Evolutionary conservation across 768 basidiomycete species (phyloP), one percentile per base, ranked within the genome.

Genomic region (Suillus tomentosus): DNA sequence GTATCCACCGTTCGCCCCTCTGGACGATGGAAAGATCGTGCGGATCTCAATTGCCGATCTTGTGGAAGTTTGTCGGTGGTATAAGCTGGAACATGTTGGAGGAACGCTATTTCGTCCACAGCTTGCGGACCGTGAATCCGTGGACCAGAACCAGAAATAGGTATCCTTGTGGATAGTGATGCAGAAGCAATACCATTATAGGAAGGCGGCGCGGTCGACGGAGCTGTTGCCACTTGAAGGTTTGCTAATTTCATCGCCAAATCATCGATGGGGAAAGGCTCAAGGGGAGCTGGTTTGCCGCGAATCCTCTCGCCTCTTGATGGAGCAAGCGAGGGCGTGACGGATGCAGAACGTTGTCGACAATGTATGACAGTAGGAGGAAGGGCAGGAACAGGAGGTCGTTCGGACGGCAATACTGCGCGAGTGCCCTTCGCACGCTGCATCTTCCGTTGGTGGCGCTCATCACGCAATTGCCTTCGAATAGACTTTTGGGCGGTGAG

Each of bases 401-500:
- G 27, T 58, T 70, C 57, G 14, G 70, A 56, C 65, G 65, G 43
- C 67, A 69, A 31, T 66, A 73, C 47, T 65, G 65, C 60, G 22
- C 70, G 70, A 59, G 68, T 61, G 8, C 65, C 71, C 63, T 72
- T 74, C 60, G 78, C 79, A 34, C 84, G 80, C 48, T 86, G 83
- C 50, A 80, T 74, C 67, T 81, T 81, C 60, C 87, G 80, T 65
- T 84, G 81, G 42, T 87, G 84, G 37, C 85, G 79, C 72, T 94
- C 91, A 66, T 89, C 86, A 43, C 82, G 82, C 27, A 91, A 86
- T 71, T 92, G 84, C 53, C 81, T 80, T 22, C 92, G 85, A 61
- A 96, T 91, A 6, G 89, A 87, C 69, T 85, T 87, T 70, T 96
- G 95, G 11, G 93, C 94, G 3, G 81, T 84, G 64, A 96, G 76